These are phyloP conservation scores for Ormosia semicastrata DNA, from an alignment of 306 rosid genomes.

Conservation along the genomic window DNA sequence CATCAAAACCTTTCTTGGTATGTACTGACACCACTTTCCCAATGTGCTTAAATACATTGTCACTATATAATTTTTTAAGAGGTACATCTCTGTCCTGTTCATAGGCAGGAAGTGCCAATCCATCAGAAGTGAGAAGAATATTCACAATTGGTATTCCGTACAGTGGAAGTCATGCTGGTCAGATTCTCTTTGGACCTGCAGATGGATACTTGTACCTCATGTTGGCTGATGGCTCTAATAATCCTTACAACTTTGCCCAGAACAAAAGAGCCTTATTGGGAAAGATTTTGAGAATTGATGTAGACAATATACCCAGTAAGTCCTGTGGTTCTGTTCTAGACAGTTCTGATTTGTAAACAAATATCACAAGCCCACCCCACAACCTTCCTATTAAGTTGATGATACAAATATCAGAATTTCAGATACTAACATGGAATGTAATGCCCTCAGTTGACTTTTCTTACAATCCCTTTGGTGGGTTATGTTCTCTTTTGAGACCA, in stretches of 20 bases:
- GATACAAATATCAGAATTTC: neutral
- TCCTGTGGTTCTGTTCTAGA: neutral
- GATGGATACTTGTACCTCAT: slow-evolving; percentile 46
- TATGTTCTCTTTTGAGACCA: neutral
- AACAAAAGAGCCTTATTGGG: slow-evolving; percentile 49
- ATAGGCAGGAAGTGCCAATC: slow-evolving; percentile 36
- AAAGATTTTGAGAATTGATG: slow-evolving; percentile 47
- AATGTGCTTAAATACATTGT: neutral
- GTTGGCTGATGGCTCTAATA: slow-evolving; percentile 34
- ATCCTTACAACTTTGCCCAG: slow-evolving; percentile 45
- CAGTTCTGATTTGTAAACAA: too few species aligned
- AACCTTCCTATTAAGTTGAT: neutral
- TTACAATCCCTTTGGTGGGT: neutral
- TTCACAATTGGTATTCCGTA: slow-evolving; percentile 36
- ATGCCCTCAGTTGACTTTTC: neutral
- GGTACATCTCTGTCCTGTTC: neutral
- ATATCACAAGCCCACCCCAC: too few species aligned
- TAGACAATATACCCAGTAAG: slow-evolving; percentile 46
- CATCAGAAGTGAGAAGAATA: slow-evolving; percentile 44
- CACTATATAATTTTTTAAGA: neutral
- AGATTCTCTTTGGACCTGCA: slow-evolving; percentile 47
- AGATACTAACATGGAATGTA: neutral
- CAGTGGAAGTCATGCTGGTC: slow-evolving; percentile 32
- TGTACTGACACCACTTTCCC: neutral
- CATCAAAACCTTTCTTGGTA: slow-evolving; percentile 31